These are phyloP conservation scores for Zygosaccharomyces pseudorouxii DNA, from an alignment of 805 yeast genomes.

Conservation along the genomic window DNA sequence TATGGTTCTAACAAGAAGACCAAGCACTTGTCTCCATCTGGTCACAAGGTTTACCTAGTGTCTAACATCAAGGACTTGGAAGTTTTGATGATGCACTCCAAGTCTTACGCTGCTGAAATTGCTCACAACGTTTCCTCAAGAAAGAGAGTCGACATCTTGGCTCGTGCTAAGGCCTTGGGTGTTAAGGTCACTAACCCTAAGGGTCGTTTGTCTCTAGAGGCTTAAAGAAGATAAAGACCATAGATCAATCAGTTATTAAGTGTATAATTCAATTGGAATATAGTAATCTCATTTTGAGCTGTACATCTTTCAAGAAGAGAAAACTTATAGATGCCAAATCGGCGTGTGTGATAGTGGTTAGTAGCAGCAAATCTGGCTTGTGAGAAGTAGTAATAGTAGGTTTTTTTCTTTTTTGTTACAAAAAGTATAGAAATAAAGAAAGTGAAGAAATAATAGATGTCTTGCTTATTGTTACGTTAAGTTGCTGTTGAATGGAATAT, in stretches of 20 bases:
- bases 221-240: conserved; percentile 46
- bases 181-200: conserved; percentile 98
- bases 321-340: not conserved
- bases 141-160: conserved; percentile 94
- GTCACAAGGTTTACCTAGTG: conserved; percentile 96
- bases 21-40: conserved; percentile 91
- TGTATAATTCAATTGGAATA: conserved; percentile 8
- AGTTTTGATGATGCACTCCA: conserved; percentile 92
- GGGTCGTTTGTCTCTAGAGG: conserved; percentile 98
- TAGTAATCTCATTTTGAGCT: conserved; percentile 6
- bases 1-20: conserved; percentile 99
- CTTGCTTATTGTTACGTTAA: conserved; percentile 3
- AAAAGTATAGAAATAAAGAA: not conserved
- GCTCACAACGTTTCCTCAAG: conserved; percentile 97
- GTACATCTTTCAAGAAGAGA: not conserved
- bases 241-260: conserved; percentile 1
- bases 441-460: not conserved
- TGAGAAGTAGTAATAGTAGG: no score
- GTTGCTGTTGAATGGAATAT: not conserved
- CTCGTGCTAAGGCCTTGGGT: conserved; percentile 98
- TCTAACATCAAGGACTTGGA: conserved; percentile 92
- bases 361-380: not conserved
- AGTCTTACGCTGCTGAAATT: conserved; percentile 99
- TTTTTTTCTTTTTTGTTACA: no score
- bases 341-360: not conserved